Percentiles rank a stretch among this genome's conserved stretches.
Conservation (phyloP, 2,329 filamentous ascomycete species). For the Apiospora arundinis region DNA sequence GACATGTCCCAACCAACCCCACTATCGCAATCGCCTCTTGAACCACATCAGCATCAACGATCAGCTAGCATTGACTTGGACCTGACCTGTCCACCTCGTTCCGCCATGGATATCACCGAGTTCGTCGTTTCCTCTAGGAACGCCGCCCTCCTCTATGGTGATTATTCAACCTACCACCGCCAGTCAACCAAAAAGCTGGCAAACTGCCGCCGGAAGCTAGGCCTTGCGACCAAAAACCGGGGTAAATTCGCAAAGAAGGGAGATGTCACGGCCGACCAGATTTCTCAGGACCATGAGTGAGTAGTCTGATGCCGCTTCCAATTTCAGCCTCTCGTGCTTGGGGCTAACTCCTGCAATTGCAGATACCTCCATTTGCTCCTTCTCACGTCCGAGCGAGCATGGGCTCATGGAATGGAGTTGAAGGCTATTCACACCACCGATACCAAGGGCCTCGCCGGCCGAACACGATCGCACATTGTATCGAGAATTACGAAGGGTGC, state of each 20-base stretch:
- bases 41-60: constrained; percentile 16
- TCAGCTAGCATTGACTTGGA: background rate
- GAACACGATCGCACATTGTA: constrained; percentile 85
- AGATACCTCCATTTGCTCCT: constrained; percentile 83
- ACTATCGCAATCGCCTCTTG: constrained; percentile 19
- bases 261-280: constrained; percentile 74
- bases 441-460: constrained; percentile 78
- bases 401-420: constrained; percentile 95
- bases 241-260: constrained; percentile 81
- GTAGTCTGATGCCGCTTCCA: constrained; percentile 32
- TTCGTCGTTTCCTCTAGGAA: constrained; percentile 82
- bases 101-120: constrained; percentile 84
- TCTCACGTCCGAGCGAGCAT: constrained; percentile 86
- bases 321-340: constrained; percentile 19
- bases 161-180: constrained; percentile 84
- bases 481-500: constrained; percentile 85
- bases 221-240: constrained; percentile 81
- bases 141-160: constrained; percentile 83
- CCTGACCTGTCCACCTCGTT: background rate
- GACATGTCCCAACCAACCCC: constrained; percentile 9
- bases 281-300: constrained; percentile 79
- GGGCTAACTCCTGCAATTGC: constrained; percentile 27
- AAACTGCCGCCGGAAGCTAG: constrained; percentile 83
- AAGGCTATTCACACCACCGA: constrained; percentile 83
- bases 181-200: constrained; percentile 83